phyloP scores from a whole-genome alignment of 495 filamentous ascomycete genomes.

The Cercophora sp. region DNA sequence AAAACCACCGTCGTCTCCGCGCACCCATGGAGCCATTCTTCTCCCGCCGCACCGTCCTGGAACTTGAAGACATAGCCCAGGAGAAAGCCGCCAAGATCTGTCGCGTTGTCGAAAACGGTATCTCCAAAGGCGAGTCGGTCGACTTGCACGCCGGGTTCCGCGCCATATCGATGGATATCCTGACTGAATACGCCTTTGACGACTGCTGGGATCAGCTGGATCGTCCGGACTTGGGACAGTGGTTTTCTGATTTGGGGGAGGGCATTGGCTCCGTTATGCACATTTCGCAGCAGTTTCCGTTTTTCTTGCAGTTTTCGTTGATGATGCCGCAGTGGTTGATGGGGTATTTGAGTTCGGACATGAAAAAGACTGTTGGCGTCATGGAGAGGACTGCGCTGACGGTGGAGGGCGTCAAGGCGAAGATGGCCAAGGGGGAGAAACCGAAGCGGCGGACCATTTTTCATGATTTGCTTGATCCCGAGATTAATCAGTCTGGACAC shows the following conservation, averaged over 20 bases:
- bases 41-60: background rate
- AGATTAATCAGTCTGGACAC: background rate
- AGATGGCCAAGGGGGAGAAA: background rate
- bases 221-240: background rate
- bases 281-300: background rate
- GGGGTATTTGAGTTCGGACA: background rate
- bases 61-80: background rate
- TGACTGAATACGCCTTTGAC: conserved; percentile 1
- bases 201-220: conserved; percentile 1
- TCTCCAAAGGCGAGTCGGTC: background rate
- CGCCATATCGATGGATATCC: background rate
- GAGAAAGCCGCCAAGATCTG: conserved; percentile 1
- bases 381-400: background rate
- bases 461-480: conserved; percentile 1
- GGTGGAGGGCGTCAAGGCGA: background rate
- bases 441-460: background rate
- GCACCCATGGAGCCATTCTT: conserved; percentile 2
- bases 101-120: background rate
- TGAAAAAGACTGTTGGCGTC: background rate
- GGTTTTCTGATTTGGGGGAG: background rate
- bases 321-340: background rate
- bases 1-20: background rate
- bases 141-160: background rate
- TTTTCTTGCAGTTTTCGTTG: background rate
- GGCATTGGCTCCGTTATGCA: background rate